Base-by-base conservation (phyloP, 352 stramenopile species). In the Phytophthora cactorum region DNA sequence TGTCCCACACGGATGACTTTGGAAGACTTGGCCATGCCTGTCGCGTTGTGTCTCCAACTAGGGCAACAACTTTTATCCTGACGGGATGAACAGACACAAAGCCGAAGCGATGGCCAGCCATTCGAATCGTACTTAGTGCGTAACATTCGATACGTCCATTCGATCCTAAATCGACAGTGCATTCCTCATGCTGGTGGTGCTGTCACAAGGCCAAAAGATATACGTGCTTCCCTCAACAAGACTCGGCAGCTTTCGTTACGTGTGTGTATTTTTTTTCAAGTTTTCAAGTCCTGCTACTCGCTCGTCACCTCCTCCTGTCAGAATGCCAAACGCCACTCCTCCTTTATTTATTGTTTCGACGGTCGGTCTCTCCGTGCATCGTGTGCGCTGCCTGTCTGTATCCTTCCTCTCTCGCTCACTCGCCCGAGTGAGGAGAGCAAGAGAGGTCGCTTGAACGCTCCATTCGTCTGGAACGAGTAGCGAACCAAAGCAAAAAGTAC, bases 1-100 rank as follows among this genome's bases (percentile, higher is more conserved):
- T 82, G 63, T 38, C 86, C 86, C 46, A 95, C 81, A 52, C 80
- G 83, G 57, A 95, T 90, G 53, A 92, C 78, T 71, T 91, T 95
- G 25, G 78, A 67, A 46, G 75, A 69, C 78, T 94, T 94, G 66
- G 59, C 70, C 86, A 94, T 93, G n/a, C 52, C 27, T 63, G 45
- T 63, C 51, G 70, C 22, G 63, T 15, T 62, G 34, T 55, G 29
- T 62, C 22, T 22, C 22, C 22, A 22, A 22, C 22, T 22, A 22
- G 22, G 60, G 36, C 39, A 34, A 46, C 25, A 45, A 28, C 59
- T 57, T 50, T 61, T 62, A 58, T 64, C 43, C 28, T 39, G 22
- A 29, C 9, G 15, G 25, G 9, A 43, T 41, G 67, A 74, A 74
- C 34, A 64, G 66, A 58, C 66, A 69, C 66, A 74, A 65, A 70